Conservation (phyloP, 163 green algal genomes). For the Coccomyxa subellipsoidea region DNA sequence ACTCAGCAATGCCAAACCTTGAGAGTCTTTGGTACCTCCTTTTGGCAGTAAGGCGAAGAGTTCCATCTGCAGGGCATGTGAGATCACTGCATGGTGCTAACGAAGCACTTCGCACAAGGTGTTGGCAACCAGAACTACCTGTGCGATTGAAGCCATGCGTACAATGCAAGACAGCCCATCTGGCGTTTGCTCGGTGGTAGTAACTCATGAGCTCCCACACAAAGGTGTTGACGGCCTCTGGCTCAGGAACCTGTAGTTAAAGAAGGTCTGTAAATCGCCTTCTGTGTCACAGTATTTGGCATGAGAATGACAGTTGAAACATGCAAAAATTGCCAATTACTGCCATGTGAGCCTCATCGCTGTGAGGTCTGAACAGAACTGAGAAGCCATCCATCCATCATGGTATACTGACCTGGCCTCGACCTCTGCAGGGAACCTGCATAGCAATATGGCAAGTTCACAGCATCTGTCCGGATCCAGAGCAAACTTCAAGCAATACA, state of each 20-base stretch:
- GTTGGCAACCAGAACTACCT: conserved; percentile 52
- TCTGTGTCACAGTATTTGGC: background rate
- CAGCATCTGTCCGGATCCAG: too few species aligned
- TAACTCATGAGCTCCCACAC: conserved; percentile 63
- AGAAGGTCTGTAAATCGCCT: background rate
- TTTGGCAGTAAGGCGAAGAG: too few species aligned
- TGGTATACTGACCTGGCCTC: conserved; percentile 40
- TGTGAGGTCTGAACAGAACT: too few species aligned
- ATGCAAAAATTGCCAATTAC: too few species aligned
- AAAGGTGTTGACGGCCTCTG: conserved; percentile 78
- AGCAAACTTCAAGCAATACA: background rate
- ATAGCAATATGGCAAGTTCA: background rate
- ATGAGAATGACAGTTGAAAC: too few species aligned
- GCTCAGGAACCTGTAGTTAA: conserved; percentile 38
- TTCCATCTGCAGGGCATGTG: too few species aligned
- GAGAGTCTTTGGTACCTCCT: too few species aligned
- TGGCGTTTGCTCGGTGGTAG: conserved; percentile 17
- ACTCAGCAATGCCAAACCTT: too few species aligned
- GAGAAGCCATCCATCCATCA: too few species aligned
- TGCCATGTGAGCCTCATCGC: too few species aligned
- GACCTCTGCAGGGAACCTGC: conserved; percentile 78
- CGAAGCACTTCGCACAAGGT: too few species aligned
- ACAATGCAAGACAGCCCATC: conserved; percentile 88
- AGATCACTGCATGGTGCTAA: too few species aligned
- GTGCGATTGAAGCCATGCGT: conserved; percentile 99